phyloP scores from a whole-genome alignment of 2,329 filamentous ascomycete genomes.

The Lasiodiplodia sp. region DNA sequence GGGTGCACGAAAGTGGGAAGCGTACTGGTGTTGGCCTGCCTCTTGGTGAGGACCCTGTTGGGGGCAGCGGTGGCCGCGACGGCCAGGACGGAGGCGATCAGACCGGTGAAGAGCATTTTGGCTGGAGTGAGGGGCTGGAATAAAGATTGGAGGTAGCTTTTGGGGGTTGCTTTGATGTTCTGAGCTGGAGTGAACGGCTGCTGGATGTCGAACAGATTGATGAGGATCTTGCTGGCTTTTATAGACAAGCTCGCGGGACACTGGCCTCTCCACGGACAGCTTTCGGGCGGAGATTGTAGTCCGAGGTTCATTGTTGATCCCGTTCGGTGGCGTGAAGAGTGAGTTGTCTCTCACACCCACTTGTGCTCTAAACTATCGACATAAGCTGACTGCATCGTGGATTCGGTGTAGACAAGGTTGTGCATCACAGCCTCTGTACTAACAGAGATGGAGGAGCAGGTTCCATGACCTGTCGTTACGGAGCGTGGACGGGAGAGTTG shows the following conservation, averaged over 20 bases:
- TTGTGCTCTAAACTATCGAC: not conserved
- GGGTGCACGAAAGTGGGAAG: too few relatives aligned
- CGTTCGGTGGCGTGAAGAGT: not conserved
- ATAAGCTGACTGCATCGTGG: not conserved
- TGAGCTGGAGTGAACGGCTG: not conserved
- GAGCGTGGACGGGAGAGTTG: not conserved
- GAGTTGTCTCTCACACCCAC: not conserved
- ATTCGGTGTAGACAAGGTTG: not conserved
- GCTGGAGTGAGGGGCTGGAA: not conserved
- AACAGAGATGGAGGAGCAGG: not conserved
- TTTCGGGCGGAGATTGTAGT: not conserved
- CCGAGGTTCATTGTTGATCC: not conserved
- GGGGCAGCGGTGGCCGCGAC: not conserved
- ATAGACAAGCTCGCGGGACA: not conserved
- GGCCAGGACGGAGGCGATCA: not conserved
- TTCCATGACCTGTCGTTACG: not conserved
- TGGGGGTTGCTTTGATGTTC: not conserved
- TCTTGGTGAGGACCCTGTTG: not conserved
- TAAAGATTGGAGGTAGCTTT: not conserved
- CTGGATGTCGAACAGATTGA: not conserved
- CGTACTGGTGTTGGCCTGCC: not conserved
- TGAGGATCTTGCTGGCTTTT: not conserved
- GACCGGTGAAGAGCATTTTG: conserved; percentile 8
- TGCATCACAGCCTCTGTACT: not conserved
- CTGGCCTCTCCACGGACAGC: not conserved